Conservation (phyloP, 805 yeast species). For the Yarrowia sp. region DNA sequence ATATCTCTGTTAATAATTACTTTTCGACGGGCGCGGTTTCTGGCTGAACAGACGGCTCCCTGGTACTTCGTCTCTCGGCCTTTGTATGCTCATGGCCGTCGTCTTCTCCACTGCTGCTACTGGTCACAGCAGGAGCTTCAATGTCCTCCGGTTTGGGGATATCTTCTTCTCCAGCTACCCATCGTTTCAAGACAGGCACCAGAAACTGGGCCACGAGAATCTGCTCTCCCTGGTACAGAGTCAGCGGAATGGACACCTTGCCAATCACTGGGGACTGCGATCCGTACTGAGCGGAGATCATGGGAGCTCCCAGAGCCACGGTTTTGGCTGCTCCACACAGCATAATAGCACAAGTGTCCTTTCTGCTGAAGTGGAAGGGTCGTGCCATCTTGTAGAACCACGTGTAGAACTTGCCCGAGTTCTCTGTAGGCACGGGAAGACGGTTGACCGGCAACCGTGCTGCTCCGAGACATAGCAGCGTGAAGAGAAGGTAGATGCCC, state of each 20-base stretch:
- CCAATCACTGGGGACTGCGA: conserved; percentile 60
- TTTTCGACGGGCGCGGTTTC: background rate
- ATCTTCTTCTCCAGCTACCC: conserved; percentile 56
- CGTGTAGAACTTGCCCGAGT: conserved; percentile 56
- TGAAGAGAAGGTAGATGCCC: conserved; percentile 79
- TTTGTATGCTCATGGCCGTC: conserved; percentile 8
- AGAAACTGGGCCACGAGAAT: conserved; percentile 80
- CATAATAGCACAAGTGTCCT: conserved; percentile 80
- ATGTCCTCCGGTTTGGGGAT: background rate
- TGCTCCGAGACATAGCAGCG: conserved; percentile 62
- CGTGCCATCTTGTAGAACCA: conserved; percentile 53
- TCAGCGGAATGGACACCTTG: conserved; percentile 77
- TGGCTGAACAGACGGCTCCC: background rate
- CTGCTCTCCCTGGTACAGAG: conserved; percentile 86
- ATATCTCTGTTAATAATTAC: background rate
- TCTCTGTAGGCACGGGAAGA: conserved; percentile 55
- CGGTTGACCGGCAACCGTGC: conserved; percentile 54
- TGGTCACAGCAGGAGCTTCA: background rate
- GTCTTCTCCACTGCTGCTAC: conserved; percentile 10
- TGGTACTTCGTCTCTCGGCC: conserved; percentile 7
- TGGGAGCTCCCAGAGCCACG: conserved; percentile 88
- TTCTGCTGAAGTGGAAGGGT: conserved; percentile 74
- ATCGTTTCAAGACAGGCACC: conserved; percentile 68
- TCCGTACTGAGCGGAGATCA: conserved; percentile 82
- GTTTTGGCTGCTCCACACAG: conserved; percentile 93